Conservation (phyloP, 768 basidiomycete species). For the Tremella yokohamensis region DNA sequence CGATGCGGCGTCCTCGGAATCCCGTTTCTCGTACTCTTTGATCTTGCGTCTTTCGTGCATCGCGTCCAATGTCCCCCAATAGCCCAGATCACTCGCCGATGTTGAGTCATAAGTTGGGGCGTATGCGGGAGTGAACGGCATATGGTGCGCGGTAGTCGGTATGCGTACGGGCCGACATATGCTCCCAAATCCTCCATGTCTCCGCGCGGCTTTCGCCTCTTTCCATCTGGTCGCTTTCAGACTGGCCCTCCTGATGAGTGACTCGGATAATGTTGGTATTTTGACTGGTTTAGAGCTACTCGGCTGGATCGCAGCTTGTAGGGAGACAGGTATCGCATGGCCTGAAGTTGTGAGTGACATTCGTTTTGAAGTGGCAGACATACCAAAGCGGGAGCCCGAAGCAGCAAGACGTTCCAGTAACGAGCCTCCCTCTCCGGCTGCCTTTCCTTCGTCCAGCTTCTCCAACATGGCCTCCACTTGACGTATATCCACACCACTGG, state of each 20-base stretch:
- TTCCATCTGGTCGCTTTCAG: constrained; percentile 39
- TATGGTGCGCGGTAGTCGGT: constrained; percentile 6
- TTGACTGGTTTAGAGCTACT: constrained; percentile 1
- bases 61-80: constrained; percentile 35
- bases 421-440: constrained; percentile 4
- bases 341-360: constrained; percentile 18
- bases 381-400: constrained; percentile 28
- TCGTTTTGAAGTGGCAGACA: constrained; percentile 3
- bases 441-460: constrained; percentile 8
- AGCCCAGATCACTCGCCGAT: constrained; percentile 31
- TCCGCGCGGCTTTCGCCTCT: constrained; percentile 15
- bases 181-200: constrained; percentile 38
- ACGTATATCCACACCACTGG: constrained; percentile 24
- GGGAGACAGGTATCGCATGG: constrained; percentile 27
- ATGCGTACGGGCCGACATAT: constrained; percentile 19
- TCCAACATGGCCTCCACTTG: constrained; percentile 16
- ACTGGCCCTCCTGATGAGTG: constrained; percentile 30
- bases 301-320: constrained; percentile 24
- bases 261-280: constrained; percentile 20
- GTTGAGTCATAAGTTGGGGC: constrained; percentile 44
- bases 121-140: constrained; percentile 40
- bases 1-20: background rate
- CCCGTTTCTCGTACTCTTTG: constrained; percentile 25
- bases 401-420: constrained; percentile 27
- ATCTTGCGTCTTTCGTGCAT: constrained; percentile 31